Evolutionary conservation across 2,329 filamentous ascomycete species (phyloP), one percentile per base, ranked within the genome.

Genomic region (Neofusicoccum umdonicola): DNA sequence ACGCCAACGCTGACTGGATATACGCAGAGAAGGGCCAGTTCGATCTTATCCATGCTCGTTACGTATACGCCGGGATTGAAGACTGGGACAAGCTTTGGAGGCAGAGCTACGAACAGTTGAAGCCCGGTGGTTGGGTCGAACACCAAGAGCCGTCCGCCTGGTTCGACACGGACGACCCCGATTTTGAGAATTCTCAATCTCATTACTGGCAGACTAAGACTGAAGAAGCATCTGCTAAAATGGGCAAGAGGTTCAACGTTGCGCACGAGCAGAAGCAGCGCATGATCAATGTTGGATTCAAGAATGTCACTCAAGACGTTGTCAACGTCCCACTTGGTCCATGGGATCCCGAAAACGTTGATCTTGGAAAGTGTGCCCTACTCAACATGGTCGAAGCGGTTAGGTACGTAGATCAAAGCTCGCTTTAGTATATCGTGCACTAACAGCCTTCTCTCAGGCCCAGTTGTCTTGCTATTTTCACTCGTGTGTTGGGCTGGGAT

Each of bases 31-130:
- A 81, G 31, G 73, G 72, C 11, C 15, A 19, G 4, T 88, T 85
- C 69, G 87, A 89, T 71, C 83, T 84, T 68, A 83, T 89, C 80
- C 79, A 84, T 80, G 71, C 81, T 71, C 71, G 83, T 68, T 58
- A 39, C 13, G 37, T 39, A 11, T 39, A 31, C 6, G 27, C 27
- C 27, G 27, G 27, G 27, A 7, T 31, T 22, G 78, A 80, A 11
- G 79, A 89, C 68, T 87, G 86, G 74, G 73, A 75, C 1, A 74
- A 76, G 11, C 76, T 88, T 64, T 72, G 86, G 19, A 72, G 79
- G 27, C 79, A 82, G 62, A 67, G 68, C 37, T 72, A 69, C 54
- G 44, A 50, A 57, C 72, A 78, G 66, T 77, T 85, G 7, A 79
- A 78, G 61, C 82, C 81, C 0, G 82, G 81, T 3, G 83, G 83